These are phyloP conservation scores for Yarrowia sp. DNA, from an alignment of 805 yeast species.

Conservation along the genomic window DNA sequence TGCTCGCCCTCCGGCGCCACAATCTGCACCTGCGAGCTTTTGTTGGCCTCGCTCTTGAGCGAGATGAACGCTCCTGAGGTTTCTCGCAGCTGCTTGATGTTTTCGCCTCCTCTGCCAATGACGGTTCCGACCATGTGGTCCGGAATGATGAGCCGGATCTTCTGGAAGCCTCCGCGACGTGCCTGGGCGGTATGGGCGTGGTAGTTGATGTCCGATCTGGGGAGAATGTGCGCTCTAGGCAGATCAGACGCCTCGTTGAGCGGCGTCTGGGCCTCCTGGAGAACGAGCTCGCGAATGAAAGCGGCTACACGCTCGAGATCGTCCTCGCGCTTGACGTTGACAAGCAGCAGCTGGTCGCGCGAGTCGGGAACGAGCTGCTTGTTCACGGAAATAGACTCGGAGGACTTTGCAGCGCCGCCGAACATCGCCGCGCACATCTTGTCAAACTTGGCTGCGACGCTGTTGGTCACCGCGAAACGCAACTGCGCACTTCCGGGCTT, in stretches of 20 bases:
- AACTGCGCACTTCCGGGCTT: background rate
- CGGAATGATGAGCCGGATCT: background rate
- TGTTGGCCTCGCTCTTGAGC: background rate
- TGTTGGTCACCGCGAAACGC: background rate
- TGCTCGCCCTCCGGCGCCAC: background rate
- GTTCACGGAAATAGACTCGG: background rate
- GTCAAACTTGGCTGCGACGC: background rate
- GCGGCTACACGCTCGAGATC: background rate
- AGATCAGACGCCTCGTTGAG: background rate
- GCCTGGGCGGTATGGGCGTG: background rate
- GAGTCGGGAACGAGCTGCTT: background rate
- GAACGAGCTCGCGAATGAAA: background rate
- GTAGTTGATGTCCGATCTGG: background rate
- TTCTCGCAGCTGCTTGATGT: background rate
- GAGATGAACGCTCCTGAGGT: background rate
- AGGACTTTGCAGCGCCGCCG: too few species aligned
- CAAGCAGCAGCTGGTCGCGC: background rate
- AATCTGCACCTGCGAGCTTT: background rate
- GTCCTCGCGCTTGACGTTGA: background rate
- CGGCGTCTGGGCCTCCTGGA: background rate
- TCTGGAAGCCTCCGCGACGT: background rate
- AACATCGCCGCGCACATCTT: background rate
- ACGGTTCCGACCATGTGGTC: conserved; percentile 1
- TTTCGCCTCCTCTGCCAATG: background rate
- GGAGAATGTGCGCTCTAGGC: conserved; percentile 5